Base-by-base conservation (phyloP, 768 basidiomycete genomes). In the Termitomyces sp. region DNA sequence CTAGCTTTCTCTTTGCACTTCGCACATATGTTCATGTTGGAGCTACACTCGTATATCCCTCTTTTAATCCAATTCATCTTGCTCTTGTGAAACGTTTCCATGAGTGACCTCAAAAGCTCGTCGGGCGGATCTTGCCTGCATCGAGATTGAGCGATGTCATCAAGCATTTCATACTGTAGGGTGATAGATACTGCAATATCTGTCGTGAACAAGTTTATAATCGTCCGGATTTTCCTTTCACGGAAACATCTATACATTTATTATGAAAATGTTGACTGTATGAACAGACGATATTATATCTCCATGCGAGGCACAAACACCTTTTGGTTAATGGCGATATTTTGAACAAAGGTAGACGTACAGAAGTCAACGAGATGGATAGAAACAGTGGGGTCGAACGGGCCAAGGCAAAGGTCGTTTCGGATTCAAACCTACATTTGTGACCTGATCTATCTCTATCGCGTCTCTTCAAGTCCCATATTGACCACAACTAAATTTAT, bases 21-120 rank as follows among this genome's bases (percentile, higher is more conserved):
- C 57, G 52, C 44, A 61, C 48, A 61, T 49, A 58, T 61, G 31
- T 30, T 53, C 36, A 22, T 58, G 36, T 58, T 52, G 61, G 57
- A 61, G 48, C 37, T 44, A 39, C 56, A 51, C 47, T 55, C 36
- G 55, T 49, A 41, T 49, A 36, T 58, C 42, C 46, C 18, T 52
- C 44, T 61, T 41, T 37, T 44, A 50, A 46, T 60, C n/a, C 27
- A 16, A 55, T 34, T 16, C 16, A 51, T 45, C 27, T 41, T 53
- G 37, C 18, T 53, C 24, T 53, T 18, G 6, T 39, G 11, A 13
- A 54, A 24, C 27, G 37, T 27, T 18, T 18, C 1, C 9, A 39
- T 4, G 39, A 11, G n/a, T 2, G 22, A 30, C 3, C 18, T 27
- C 16, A 6, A 22, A n/a, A 11, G 8, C 20, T 51, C 20, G 13